These are phyloP conservation scores for Aspergillus vadensis DNA, from an alignment of 2,329 filamentous ascomycete species.

Conservation along the genomic window DNA sequence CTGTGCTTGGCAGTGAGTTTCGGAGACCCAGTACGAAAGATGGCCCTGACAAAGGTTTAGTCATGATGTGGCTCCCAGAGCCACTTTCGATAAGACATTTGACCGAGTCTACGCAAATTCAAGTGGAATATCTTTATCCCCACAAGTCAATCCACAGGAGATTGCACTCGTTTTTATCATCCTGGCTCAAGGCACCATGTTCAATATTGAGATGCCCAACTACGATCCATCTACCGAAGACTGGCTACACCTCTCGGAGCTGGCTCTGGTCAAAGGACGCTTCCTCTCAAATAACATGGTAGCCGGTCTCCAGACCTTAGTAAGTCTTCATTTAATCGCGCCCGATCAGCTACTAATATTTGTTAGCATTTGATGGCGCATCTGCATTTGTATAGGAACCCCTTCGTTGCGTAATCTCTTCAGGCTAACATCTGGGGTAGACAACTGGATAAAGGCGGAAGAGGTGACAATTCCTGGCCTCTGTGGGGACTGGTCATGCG, in stretches of 20 bases:
- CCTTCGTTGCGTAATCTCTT: neutral
- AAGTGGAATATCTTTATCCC: neutral
- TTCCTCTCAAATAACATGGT: slow-evolving; percentile 6
- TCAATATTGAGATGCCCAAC: slow-evolving; percentile 6
- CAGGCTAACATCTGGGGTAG: neutral
- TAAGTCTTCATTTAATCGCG: neutral
- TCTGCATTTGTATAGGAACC: neutral
- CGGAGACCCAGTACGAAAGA: neutral
- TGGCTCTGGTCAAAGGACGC: slow-evolving; percentile 1
- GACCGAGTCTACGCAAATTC: neutral
- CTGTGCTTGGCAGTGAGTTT: slow-evolving; percentile 7
- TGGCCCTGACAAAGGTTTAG: neutral
- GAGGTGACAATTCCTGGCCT: slow-evolving; percentile 5
- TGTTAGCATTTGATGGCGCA: slow-evolving; percentile 7
- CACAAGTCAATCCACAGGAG: slow-evolving; percentile 1
- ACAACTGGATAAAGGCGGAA: slow-evolving; percentile 3
- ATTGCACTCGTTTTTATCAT: slow-evolving; percentile 5
- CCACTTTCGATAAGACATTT: neutral
- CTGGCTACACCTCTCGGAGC: slow-evolving; percentile 5
- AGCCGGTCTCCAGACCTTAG: neutral
- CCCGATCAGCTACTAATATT: neutral
- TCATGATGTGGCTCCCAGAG: slow-evolving; percentile 1
- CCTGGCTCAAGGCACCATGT: slow-evolving; percentile 4
- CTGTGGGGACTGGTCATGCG: slow-evolving; percentile 6
- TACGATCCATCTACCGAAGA: slow-evolving; percentile 2